Conservation (phyloP, 2,329 filamentous ascomycete species). For the Hirsutella thompsonii region DNA sequence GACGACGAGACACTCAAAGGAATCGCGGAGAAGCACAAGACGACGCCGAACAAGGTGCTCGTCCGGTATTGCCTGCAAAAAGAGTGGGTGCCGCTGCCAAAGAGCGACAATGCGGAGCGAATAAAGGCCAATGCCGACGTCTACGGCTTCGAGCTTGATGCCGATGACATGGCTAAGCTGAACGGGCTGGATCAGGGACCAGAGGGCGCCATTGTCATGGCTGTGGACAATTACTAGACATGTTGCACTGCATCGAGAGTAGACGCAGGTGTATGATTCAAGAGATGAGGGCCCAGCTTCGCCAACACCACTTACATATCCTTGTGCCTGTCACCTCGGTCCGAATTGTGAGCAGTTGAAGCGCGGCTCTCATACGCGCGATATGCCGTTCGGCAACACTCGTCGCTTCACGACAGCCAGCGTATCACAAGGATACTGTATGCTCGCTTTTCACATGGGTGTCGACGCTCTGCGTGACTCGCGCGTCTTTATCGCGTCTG, state of each 20-base stretch:
- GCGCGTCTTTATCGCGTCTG: too few species aligned
- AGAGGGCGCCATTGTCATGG: conserved; percentile 11
- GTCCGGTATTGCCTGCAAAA: conserved; percentile 58
- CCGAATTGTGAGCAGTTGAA: too few species aligned
- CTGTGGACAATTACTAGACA: conserved; percentile 5
- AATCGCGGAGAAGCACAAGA: conserved; percentile 45
- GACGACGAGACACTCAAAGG: conserved; percentile 41
- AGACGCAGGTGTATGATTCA: background rate
- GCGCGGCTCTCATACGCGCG: too few species aligned
- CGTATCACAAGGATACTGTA: too few species aligned
- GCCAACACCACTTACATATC: too few species aligned
- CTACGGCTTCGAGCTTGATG: conserved; percentile 42
- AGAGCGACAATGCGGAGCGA: conserved; percentile 45
- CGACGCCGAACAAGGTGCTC: conserved; percentile 48
- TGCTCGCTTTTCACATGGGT: too few species aligned
- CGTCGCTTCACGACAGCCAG: too few species aligned
- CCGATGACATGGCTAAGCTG: conserved; percentile 37
- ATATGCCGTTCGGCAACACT: too few species aligned
- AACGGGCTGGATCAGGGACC: conserved; percentile 11
- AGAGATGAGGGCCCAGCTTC: too few species aligned
- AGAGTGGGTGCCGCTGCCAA: conserved; percentile 51
- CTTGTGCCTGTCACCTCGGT: too few species aligned
- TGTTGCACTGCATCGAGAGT: background rate
- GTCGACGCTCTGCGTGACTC: too few species aligned
- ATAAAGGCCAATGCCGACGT: conserved; percentile 48